Conservation (phyloP, 176 grass and related monocot genomes). For the Triticum aestivum region DNA sequence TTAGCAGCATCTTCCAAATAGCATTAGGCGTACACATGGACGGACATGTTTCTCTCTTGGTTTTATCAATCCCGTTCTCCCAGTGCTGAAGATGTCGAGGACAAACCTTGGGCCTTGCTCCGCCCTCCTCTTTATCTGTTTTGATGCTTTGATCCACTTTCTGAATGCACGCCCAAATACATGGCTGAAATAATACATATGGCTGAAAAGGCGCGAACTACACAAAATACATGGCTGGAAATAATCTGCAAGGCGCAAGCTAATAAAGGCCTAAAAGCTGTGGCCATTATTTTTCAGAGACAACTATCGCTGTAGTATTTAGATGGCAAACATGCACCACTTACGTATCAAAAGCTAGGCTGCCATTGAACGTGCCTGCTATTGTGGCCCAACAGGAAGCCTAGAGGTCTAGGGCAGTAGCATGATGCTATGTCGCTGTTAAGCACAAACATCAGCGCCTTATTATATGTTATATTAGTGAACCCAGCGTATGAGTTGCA, state of each 20-base stretch:
- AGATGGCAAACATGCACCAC: background rate
- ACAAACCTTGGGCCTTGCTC: too few relatives aligned
- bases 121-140: too few relatives aligned
- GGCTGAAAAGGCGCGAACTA: too few relatives aligned
- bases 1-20: background rate
- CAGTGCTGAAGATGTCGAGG: too few relatives aligned
- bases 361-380: constrained; percentile 21
- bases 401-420: constrained; percentile 22
- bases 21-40: background rate
- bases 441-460: constrained; percentile 38
- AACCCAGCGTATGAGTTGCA: constrained; percentile 31
- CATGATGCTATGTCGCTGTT: constrained; percentile 24
- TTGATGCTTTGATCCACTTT: too few relatives aligned
- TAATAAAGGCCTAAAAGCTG: background rate
- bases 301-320: constrained; percentile 4
- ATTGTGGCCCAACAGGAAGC: constrained; percentile 13
- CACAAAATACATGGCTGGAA: background rate
- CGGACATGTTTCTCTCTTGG: background rate
- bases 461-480: constrained; percentile 40
- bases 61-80: too few relatives aligned
- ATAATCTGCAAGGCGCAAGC: background rate
- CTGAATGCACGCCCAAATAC: background rate
- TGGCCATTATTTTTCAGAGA: background rate
- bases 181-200: background rate
- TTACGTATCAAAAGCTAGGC: background rate